Percentiles rank a stretch among this genome's conserved stretches.
Conservation (phyloP, 306 rosid species). For the Fagus sylvatica region DNA sequence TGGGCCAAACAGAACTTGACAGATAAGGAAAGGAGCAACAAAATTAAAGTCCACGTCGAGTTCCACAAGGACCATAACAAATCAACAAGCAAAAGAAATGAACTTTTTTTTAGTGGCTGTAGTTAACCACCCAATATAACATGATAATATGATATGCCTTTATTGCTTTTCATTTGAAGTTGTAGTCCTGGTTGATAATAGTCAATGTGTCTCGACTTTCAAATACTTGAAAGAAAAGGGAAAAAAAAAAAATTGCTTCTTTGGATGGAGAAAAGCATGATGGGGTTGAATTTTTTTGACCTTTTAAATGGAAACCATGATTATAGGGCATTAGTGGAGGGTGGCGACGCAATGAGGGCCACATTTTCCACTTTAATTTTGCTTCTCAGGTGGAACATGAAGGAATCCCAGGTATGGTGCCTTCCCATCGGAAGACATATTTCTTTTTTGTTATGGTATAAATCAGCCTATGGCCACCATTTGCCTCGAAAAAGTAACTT, state of each 20-base stretch:
- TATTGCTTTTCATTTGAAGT: not conserved
- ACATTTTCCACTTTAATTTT: slow-evolving; percentile 16
- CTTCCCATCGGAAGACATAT: slow-evolving; percentile 11
- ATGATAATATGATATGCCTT: not conserved
- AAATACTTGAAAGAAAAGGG: not conserved
- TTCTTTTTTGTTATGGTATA: slow-evolving; percentile 2
- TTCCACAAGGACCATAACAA: not conserved
- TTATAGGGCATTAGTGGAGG: slow-evolving; percentile 21
- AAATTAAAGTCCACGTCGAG: not conserved
- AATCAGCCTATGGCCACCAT: not conserved
- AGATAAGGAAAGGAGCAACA: not conserved
- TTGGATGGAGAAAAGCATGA: slow-evolving; percentile 2
- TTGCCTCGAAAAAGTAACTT: slow-evolving; percentile 8
- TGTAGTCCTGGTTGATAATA: too few relatives aligned
- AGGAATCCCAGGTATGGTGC: slow-evolving; percentile 23
- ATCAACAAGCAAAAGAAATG: not conserved
- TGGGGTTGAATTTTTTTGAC: not conserved
- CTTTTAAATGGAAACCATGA: slow-evolving; percentile 14
- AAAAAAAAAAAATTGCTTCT: not conserved
- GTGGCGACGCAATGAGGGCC: slow-evolving; percentile 11
- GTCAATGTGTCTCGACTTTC: not conserved
- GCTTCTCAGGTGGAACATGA: slow-evolving; percentile 8
- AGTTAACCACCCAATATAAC: not conserved
- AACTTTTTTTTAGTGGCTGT: not conserved
- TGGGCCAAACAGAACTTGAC: not conserved